Evolutionary conservation across 768 basidiomycete species (phyloP), one percentile per base, ranked within the genome.

Genomic region (Calocera viscosa): DNA sequence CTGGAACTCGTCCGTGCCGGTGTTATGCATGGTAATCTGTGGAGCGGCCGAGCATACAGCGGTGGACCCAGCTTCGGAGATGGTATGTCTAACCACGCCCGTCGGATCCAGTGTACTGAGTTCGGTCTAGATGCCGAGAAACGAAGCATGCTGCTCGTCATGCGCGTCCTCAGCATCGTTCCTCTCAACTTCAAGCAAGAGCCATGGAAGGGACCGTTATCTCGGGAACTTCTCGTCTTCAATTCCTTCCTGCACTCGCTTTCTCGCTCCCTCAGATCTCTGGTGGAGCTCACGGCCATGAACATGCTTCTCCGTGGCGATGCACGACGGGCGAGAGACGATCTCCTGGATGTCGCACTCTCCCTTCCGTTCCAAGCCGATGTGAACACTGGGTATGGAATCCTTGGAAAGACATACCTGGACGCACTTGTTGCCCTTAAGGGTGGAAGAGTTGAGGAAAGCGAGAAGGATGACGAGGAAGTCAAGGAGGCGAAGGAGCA

Each of bases 301-400:
- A 96, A 96, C 78, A 90, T 97, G 87, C 81, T 99, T 35, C 81
- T 99, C 28, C 88, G 91, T 30, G 85, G 84, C 33, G 94, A 97
- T 73, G 94, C 92, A 35, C 85, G 87, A 34, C 83, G 91, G 63
- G 83, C 85, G 49, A 84, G 95, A 72, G 94, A 97, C 69, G 96
- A 98, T 74, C 80, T 92, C 70, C 79, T 96, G 72, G 96, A 98
- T 75, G 88, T 98, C 69, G 86, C 91, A 69, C 82, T 96, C 35
- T 92, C 91, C 49, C 81, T 97, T 35, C 93, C 94, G 10, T 96
- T 98, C 84, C 94, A 96, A 75, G 82, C 84, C 66, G 96, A 98
- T 74, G 92, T 93, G 72, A 96, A 96, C 81, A 98, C 96, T 0
- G 96, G 94, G 22, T 97, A 97, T 77, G 96, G 96, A 2, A 91